Conservation (phyloP, 345 rosid genomes). For the Eucalyptus dawsonii region DNA sequence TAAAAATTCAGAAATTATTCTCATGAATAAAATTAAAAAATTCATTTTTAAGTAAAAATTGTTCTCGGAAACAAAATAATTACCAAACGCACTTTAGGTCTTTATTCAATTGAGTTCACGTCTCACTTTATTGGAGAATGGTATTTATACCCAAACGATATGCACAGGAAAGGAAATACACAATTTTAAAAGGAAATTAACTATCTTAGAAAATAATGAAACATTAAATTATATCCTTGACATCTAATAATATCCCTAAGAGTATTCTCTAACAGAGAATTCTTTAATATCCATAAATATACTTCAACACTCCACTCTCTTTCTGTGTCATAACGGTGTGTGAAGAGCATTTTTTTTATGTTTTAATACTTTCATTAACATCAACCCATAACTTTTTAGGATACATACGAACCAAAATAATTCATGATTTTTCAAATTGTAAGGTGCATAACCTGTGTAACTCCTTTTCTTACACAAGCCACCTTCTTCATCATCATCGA, state of each 20-base stretch:
- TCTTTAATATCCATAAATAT: background rate
- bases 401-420: background rate
- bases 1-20: too few species aligned
- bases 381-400: background rate
- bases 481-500: background rate
- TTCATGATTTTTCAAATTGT: background rate
- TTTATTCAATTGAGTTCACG: background rate
- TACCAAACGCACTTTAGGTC: too few species aligned
- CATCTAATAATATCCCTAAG: background rate
- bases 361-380: background rate
- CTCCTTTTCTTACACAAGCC: background rate
- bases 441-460: background rate
- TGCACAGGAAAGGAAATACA: background rate
- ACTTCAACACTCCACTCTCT: background rate
- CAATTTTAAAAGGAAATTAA: background rate
- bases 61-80: accelerated
- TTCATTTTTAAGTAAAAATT: too few species aligned
- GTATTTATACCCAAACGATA: background rate
- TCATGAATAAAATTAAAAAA: accelerated
- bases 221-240: background rate
- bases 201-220: background rate
- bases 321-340: background rate
- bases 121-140: background rate
- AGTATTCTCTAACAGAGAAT: background rate
- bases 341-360: too few species aligned